Evolutionary conservation across 2,329 filamentous ascomycete genomes (phyloP).

Genomic region (Colletotrichum agaves): DNA sequence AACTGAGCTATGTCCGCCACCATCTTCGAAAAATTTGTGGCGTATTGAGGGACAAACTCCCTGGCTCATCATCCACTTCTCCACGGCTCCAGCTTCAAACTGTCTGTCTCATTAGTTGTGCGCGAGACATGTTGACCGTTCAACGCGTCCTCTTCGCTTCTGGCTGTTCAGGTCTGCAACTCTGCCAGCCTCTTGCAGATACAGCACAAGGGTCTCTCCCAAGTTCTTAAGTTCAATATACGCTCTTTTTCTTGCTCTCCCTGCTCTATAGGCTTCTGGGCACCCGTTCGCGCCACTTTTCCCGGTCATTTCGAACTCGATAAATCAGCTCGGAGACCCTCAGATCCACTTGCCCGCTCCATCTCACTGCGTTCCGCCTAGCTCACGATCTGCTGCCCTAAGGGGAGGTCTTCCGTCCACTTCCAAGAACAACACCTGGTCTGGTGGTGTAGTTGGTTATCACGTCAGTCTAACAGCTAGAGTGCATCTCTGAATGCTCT

Average conservation of each 20-base stretch:
- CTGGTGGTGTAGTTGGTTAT: slow-evolving; percentile 56
- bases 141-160: background rate
- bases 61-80: background rate
- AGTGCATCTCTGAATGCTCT: background rate
- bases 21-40: accelerated
- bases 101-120: background rate
- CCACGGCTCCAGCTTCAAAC: background rate
- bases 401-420: background rate
- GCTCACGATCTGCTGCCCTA: slow-evolving; percentile 13
- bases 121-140: background rate
- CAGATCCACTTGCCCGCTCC: slow-evolving; percentile 2
- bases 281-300: background rate
- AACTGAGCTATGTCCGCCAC: slow-evolving; percentile 38
- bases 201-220: background rate
- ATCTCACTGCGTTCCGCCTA: background rate
- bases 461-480: slow-evolving; percentile 57
- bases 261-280: too few relatives aligned
- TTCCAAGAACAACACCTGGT: slow-evolving; percentile 17
- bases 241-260: background rate
- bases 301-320: background rate
- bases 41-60: background rate
- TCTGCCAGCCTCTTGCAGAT: slow-evolving; percentile 3
- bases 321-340: background rate
- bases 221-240: background rate
- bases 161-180: background rate